Base-by-base conservation (phyloP, 176 grass and related monocot species). In the Carex parvula region DNA sequence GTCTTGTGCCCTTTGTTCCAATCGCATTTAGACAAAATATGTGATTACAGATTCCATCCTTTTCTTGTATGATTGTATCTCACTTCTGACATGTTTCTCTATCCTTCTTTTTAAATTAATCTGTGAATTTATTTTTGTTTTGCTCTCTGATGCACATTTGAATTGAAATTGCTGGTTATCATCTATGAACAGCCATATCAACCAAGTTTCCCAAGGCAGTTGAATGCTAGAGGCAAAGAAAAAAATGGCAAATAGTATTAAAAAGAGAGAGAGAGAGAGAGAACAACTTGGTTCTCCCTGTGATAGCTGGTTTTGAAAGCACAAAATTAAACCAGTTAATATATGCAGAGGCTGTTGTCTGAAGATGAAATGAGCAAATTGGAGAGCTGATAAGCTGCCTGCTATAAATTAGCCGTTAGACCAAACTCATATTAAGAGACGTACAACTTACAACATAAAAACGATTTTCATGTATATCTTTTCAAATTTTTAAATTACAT, bases 61-160 rank as follows among this genome's bases (percentile, higher is more conserved):
- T 76, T 78, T 57, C 24, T 54, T 75, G 21, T n/a, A n/a, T n/a
- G n/a, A n/a, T n/a, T n/a, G n/a, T 75, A 75, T 75, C 71, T 54
- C 44, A 53, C 71, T 54, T 75, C 71, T 75, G 70, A 53, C 71
- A 74, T 56, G 73, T 56, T 57, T 78, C 50, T 55, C 5, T 78
- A 78, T 33, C 13, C 11, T 50, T 73, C 10, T 17, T 78, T 67
- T 78, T 32, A 14, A 50, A 18, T 78, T 57, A 26, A 78, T 32
- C 73, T 56, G 13, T 30, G 21, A 56, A 33, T 56, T 78, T 57
- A 3, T 56, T 32, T 15, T 8, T 8, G 6, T 42, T 70, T n/a
- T 42, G 15, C 33, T 33, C 57, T 75, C 70, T 5, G 13, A 12
- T 30, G 42, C 42, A 73, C 7, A 44, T 48, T 73, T 73, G 9